Conservation (phyloP, 768 basidiomycete species). For the Postia placenta region DNA sequence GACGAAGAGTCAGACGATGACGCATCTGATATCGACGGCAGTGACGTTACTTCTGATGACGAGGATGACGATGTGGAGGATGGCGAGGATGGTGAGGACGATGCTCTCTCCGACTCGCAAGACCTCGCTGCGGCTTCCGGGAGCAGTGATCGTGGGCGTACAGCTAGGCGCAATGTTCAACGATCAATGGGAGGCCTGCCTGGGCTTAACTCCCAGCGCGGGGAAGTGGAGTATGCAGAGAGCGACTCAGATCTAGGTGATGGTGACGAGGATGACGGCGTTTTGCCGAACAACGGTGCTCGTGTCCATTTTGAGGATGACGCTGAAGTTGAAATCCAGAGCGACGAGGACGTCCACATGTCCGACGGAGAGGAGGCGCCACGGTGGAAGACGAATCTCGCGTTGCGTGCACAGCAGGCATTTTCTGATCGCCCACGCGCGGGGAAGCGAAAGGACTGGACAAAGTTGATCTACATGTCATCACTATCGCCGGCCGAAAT, state of each 20-base stretch:
- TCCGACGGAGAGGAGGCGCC: conserved; percentile 45
- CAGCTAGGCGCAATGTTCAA: conserved; percentile 34
- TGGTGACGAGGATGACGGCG: conserved; percentile 34
- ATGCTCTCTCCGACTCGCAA: not conserved
- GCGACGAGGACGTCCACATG: conserved; percentile 36
- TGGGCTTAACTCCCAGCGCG: conserved; percentile 29
- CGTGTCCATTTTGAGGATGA: conserved; percentile 43
- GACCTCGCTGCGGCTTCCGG: not conserved
- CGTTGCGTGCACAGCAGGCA: conserved; percentile 39
- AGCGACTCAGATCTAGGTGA: conserved; percentile 71
- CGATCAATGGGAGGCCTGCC: conserved; percentile 34
- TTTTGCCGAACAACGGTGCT: not conserved
- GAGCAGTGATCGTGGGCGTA: conserved; percentile 41
- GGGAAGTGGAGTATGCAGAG: conserved; percentile 62
- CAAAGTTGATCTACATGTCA: conserved; percentile 75
- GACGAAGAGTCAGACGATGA: conserved; percentile 10
- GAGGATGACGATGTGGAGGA: conserved; percentile 19
- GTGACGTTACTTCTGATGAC: conserved; percentile 25
- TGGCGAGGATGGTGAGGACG: conserved; percentile 10
- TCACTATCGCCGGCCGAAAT: conserved; percentile 67
- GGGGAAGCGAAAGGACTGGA: conserved; percentile 64
- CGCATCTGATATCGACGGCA: conserved; percentile 14
- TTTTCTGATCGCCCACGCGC: conserved; percentile 33
- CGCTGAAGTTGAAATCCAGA: conserved; percentile 41
- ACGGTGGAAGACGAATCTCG: conserved; percentile 70